phyloP scores from a whole-genome alignment of 2,329 filamentous ascomycete species.

The Fusarium kyushuense region DNA sequence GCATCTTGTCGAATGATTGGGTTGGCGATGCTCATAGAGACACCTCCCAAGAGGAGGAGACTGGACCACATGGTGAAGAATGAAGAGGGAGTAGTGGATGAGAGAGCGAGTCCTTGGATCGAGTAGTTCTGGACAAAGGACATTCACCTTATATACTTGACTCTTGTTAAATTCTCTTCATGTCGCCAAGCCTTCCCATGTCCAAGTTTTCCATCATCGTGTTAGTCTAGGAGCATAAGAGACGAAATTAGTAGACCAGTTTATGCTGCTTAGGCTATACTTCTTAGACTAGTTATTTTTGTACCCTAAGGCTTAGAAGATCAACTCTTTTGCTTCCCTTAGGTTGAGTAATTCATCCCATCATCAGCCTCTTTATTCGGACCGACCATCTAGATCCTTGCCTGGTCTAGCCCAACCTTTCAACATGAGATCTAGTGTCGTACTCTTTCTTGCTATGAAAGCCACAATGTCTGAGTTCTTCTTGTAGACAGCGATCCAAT shows the following conservation, averaged over 20 bases:
- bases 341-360: slow-evolving; percentile 9
- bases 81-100: background rate
- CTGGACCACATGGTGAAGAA: slow-evolving; percentile 30
- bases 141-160: slow-evolving; percentile 18
- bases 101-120: slow-evolving; percentile 2
- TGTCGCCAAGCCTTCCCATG: slow-evolving; percentile 5
- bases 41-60: slow-evolving; percentile 26
- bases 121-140: background rate
- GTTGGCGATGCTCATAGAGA: slow-evolving; percentile 29
- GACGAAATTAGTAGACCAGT: too few relatives aligned
- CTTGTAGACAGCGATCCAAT: slow-evolving; percentile 5
- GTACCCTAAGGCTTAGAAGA: too few relatives aligned
- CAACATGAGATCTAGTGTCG: background rate
- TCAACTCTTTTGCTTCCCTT: too few relatives aligned
- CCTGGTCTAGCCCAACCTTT: slow-evolving; percentile 5
- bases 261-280: too few relatives aligned
- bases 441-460: background rate
- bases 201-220: slow-evolving; percentile 10
- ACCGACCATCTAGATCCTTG: slow-evolving; percentile 22
- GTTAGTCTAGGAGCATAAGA: background rate
- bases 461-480: background rate
- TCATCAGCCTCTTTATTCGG: slow-evolving; percentile 22
- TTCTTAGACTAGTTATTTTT: too few relatives aligned
- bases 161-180: background rate
- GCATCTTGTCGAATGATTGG: slow-evolving; percentile 29